A percentile compares a stretch with the other conserved stretches of the same genome.
These are phyloP conservation scores for Dorcoceras hygrometricum DNA, from an alignment of 257 asterid genomes.

Conservation along the genomic window DNA sequence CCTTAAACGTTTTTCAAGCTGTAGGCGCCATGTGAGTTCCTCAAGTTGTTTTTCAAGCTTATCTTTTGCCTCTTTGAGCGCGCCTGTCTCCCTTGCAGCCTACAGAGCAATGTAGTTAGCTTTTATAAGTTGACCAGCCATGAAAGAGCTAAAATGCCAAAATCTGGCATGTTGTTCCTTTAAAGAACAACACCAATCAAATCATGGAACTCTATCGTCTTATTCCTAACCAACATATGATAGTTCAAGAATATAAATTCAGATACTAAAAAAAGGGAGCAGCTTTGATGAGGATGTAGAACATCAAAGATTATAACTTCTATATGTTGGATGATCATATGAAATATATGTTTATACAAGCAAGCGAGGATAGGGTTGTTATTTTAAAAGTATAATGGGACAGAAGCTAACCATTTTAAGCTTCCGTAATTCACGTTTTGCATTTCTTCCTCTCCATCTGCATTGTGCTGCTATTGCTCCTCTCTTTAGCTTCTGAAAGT, in stretches of 20 bases:
- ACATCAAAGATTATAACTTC: constrained; percentile 11
- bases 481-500: constrained; percentile 61
- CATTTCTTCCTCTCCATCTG: constrained; percentile 83
- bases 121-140: constrained; percentile 11
- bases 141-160: constrained; percentile 10
- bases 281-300: constrained; percentile 2
- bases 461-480: constrained; percentile 79
- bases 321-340: constrained; percentile 10
- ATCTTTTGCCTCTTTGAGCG: constrained; percentile 97
- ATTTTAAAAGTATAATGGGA: constrained; percentile 27
- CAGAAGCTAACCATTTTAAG: constrained; percentile 70
- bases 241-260: constrained; percentile 13
- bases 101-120: constrained; percentile 32
- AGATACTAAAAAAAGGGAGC: constrained; percentile 8
- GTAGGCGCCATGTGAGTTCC: constrained; percentile 96
- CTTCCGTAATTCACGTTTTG: constrained; percentile 75
- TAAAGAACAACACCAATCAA: constrained; percentile 2
- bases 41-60: constrained; percentile 95
- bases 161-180: constrained; percentile 6
- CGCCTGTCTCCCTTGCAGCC: constrained; percentile 99
- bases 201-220: constrained; percentile 10
- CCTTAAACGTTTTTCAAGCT: constrained; percentile 92
- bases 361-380: constrained; percentile 1
- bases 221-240: constrained; percentile 11
- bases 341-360: constrained; percentile 2